Percentiles rank a stretch among this genome's conserved stretches.
These are phyloP conservation scores for Ustilago trichophora DNA, from an alignment of 1,284 basidiomycete species.

Conservation along the genomic window DNA sequence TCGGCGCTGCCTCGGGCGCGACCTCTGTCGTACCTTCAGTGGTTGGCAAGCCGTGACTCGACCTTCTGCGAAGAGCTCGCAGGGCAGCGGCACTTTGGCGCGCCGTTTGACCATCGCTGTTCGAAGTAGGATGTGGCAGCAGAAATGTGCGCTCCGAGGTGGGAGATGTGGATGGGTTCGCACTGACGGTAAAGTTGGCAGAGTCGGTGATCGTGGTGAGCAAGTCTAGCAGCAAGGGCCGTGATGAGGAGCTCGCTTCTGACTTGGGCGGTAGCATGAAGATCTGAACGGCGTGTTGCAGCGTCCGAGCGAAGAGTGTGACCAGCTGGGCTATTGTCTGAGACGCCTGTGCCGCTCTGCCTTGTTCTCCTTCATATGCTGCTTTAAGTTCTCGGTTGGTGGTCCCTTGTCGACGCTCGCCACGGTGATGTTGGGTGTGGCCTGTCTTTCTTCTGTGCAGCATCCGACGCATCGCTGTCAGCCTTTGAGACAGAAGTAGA, in stretches of 20 bases:
- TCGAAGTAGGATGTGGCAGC: slow-evolving; percentile 4
- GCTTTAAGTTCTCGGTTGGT: too few relatives aligned
- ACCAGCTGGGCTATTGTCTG: slow-evolving; percentile 26
- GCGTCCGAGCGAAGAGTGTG: slow-evolving; percentile 29
- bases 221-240: slow-evolving; percentile 15
- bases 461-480: slow-evolving; percentile 24
- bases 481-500: slow-evolving; percentile 37
- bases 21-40: neutral
- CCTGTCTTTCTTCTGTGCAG: slow-evolving; percentile 11
- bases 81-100: slow-evolving; percentile 28
- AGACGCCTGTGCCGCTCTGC: slow-evolving; percentile 11
- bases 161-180: slow-evolving; percentile 10
- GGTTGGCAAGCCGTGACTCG: slow-evolving; percentile 26
- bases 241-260: neutral
- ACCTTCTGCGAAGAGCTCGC: slow-evolving; percentile 21
- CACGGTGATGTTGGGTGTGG: neutral
- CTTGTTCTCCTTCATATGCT: neutral
- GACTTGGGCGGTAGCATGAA: slow-evolving; percentile 17
- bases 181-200: slow-evolving; percentile 2
- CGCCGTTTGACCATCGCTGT: neutral
- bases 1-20: neutral
- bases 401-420: too few relatives aligned
- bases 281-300: slow-evolving; percentile 35
- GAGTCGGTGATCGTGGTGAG: slow-evolving; percentile 17
- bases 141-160: slow-evolving; percentile 10